phyloP scores from a whole-genome alignment of 2,329 filamentous ascomycete genomes.

The Kalaharituber pfeilii region DNA sequence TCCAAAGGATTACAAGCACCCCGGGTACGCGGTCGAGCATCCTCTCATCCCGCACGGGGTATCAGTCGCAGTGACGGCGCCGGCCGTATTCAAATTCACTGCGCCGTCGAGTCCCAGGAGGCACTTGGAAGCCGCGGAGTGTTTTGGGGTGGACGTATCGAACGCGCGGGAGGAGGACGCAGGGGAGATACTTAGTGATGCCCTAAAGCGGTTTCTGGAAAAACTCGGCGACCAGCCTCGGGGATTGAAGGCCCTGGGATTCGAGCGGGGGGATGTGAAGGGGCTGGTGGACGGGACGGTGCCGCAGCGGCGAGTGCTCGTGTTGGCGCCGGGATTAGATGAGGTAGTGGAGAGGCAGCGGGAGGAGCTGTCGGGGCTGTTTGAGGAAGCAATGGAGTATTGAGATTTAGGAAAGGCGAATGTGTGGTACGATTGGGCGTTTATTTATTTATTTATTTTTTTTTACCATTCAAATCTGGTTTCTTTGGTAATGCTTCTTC shows the following conservation, averaged over 20 bases:
- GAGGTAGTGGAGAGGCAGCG: slow-evolving; percentile 50
- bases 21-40: slow-evolving; percentile 59
- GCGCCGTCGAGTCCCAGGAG: slow-evolving; percentile 80
- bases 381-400: slow-evolving; percentile 45
- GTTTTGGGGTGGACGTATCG: slow-evolving; percentile 74
- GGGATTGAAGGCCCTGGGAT: slow-evolving; percentile 70
- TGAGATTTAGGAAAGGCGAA: too few species aligned
- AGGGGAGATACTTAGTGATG: slow-evolving; percentile 72
- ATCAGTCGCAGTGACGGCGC: slow-evolving; percentile 80
- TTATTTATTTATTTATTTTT: too few species aligned
- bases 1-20: slow-evolving; percentile 53
- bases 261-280: slow-evolving; percentile 57
- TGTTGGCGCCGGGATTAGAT: slow-evolving; percentile 68
- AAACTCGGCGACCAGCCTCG: slow-evolving; percentile 77
- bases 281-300: slow-evolving; percentile 83
- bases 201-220: slow-evolving; percentile 61
- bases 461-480: too few species aligned
- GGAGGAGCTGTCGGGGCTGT: slow-evolving; percentile 51
- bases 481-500: too few species aligned
- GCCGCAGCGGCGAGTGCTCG: slow-evolving; percentile 75
- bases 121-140: slow-evolving; percentile 74
- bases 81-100: slow-evolving; percentile 87
- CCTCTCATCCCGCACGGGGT: slow-evolving; percentile 92
- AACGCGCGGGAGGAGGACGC: slow-evolving; percentile 80
- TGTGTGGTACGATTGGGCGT: too few species aligned